Evolutionary conservation across 495 filamentous ascomycete species (phyloP).

Genomic region (Aspergillus panamensis): DNA sequence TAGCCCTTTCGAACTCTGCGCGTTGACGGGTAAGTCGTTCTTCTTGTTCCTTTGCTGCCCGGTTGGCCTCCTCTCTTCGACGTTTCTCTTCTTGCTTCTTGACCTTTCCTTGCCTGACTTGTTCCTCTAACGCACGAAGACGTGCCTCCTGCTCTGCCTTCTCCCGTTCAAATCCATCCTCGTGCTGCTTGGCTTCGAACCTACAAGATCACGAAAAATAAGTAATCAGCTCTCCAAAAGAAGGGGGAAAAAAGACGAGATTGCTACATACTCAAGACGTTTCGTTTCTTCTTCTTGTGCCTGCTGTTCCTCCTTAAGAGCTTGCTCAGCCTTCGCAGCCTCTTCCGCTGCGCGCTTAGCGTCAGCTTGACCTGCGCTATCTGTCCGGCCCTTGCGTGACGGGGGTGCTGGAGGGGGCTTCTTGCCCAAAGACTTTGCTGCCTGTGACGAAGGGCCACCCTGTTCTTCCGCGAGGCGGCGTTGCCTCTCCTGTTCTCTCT

Average conservation of each 20-base stretch:
- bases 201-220: constrained; percentile 48
- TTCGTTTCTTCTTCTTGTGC: constrained; percentile 70
- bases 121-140: constrained; percentile 84
- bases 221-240: constrained; percentile 6
- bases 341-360: constrained; percentile 57
- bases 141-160: constrained; percentile 78
- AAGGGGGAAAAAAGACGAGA: not conserved
- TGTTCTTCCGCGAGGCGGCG: constrained; percentile 81
- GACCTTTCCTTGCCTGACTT: constrained; percentile 90
- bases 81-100: constrained; percentile 95
- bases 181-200: constrained; percentile 68
- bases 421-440: constrained; percentile 57
- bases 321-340: constrained; percentile 47
- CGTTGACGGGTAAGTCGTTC: constrained; percentile 76
- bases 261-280: constrained; percentile 74
- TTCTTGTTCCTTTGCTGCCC: constrained; percentile 87
- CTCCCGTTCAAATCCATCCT: constrained; percentile 75
- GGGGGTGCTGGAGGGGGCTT: constrained; percentile 84
- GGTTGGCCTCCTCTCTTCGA: constrained; percentile 80
- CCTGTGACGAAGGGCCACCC: constrained; percentile 55
- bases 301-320: constrained; percentile 66
- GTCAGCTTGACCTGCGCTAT: constrained; percentile 55
- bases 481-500: constrained; percentile 82
- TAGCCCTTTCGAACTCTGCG: constrained; percentile 87
- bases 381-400: constrained; percentile 66